phyloP scores from a whole-genome alignment of 768 basidiomycete species.

The Mycena vitilis region DNA sequence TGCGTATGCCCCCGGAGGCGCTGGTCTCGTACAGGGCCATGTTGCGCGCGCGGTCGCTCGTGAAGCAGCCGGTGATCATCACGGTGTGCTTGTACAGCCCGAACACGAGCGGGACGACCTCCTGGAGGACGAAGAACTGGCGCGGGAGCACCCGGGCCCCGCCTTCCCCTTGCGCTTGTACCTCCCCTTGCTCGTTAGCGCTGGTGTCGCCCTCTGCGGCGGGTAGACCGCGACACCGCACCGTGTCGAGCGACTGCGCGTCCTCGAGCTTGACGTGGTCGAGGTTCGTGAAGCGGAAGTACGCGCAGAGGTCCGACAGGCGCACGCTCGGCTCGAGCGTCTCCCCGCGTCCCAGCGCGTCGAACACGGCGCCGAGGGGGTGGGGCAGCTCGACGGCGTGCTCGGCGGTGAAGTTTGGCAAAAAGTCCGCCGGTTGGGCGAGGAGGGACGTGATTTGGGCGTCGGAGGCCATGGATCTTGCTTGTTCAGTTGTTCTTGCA shows the following conservation, averaged over 20 bases:
- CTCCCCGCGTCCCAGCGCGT: neutral
- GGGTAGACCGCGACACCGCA: neutral
- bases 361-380: neutral
- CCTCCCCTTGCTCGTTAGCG: too few relatives aligned
- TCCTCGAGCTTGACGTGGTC: neutral
- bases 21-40: slow-evolving; percentile 7
- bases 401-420: slow-evolving; percentile 2
- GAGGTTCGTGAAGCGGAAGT: neutral
- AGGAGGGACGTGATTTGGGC: neutral
- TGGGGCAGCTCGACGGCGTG: slow-evolving; percentile 5
- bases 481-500: neutral
- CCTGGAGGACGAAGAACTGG: slow-evolving; percentile 13
- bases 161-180: too few relatives aligned
- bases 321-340: slow-evolving; percentile 9
- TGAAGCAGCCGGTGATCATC: slow-evolving; percentile 4
- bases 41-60: slow-evolving; percentile 3
- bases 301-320: slow-evolving; percentile 1
- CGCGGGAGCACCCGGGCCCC: neutral
- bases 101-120: neutral
- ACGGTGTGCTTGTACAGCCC: slow-evolving; percentile 9
- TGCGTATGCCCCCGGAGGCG: neutral
- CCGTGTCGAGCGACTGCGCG: neutral
- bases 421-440: neutral
- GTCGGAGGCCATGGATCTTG: neutral
- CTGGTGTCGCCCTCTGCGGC: neutral